Evolutionary conservation across 352 stramenopile species (phyloP).

Genomic region (Phytophthora fragariae): DNA sequence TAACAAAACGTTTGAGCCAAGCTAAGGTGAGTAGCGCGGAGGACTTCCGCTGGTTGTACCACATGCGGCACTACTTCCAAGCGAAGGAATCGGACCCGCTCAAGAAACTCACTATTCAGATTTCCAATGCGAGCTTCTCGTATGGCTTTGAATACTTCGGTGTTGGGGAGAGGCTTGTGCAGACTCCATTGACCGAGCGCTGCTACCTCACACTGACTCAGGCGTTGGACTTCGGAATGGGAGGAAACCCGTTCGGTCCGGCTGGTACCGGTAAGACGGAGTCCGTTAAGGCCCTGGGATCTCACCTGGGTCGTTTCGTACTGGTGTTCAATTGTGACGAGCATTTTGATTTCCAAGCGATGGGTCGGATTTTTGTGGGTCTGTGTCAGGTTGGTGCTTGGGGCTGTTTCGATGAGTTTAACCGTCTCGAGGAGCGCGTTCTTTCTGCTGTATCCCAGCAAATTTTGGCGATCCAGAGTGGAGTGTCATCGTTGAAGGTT

Average conservation of each 20-base stretch:
- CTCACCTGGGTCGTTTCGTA: slow-evolving; percentile 98
- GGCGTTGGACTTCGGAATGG: slow-evolving; percentile 98
- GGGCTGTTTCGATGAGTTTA: slow-evolving; percentile 99
- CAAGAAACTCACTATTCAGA: slow-evolving; percentile 96
- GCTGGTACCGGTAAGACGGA: slow-evolving; percentile 99
- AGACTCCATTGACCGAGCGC: slow-evolving; percentile 99
- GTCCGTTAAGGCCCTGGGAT: slow-evolving; percentile 99
- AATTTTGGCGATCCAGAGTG: slow-evolving; percentile 99
- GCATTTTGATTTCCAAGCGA: slow-evolving; percentile 99
- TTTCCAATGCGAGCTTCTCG: slow-evolving; percentile 98
- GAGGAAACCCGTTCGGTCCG: slow-evolving; percentile 98
- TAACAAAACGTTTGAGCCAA: slow-evolving; percentile 93
- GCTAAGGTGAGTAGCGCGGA: slow-evolving; percentile 80
- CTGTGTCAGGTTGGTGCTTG: slow-evolving; percentile 99
- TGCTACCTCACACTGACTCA: slow-evolving; percentile 99
- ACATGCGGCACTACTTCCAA: slow-evolving; percentile 98
- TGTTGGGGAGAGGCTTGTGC: slow-evolving; percentile 98
- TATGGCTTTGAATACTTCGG: slow-evolving; percentile 99
- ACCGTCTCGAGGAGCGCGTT: slow-evolving; percentile 99
- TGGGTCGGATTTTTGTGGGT: slow-evolving; percentile 99
- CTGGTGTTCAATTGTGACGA: slow-evolving; percentile 99
- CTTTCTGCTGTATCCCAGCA: slow-evolving; percentile 99
- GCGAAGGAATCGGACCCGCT: slow-evolving; percentile 80
- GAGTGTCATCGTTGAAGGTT: slow-evolving; percentile 91
- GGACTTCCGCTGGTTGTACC: slow-evolving; percentile 99